Base-by-base conservation (phyloP, 2,329 filamentous ascomycete species). In the Fusarium guadeloupense region DNA sequence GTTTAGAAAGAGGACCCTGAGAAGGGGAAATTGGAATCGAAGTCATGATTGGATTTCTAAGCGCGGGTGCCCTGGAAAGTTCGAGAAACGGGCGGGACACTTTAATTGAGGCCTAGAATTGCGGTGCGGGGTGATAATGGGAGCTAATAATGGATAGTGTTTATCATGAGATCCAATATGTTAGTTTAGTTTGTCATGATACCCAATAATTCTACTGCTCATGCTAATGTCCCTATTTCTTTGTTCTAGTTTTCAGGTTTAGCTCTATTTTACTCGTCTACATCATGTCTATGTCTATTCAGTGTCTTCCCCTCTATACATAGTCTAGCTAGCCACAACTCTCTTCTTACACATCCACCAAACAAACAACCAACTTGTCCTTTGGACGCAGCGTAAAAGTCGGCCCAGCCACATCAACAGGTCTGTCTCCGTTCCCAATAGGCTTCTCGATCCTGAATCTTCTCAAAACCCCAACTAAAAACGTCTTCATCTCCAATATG, bases 401-500 rank as follows among this genome's bases (percentile, higher is more conserved):
- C 26, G 64, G 70, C 21, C 60, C 57, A 33, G 50, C 64, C 28
- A 71, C 53, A 60, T 65, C 60, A 35, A 70, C 61, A 2, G 35
- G 34, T 21, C 64, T 66, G 3, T 54, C 52, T 19, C 61, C 58
- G 6, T 33, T 51, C 6, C 62, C 59, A 16, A 47, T 16, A 12
- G 58, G 66, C 26, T 48, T 56, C 25, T 72, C 60, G 20, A 77
- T 68, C 14, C 54, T 54, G 54, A 76, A 78, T 19, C 63, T 64
- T 4, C 59, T 57, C 21, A 77, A 54, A 39, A 78, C 50, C 52
- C 74, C 71, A 4, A 71, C 57, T 10, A 79, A 31, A 6, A 77
- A 66, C 5, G 68, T 61, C 67, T 79, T 79, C 62, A 78, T 72
- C 62, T 77, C 76, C 44, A 78, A 53, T 41, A 75, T 52, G 1